Evolutionary conservation across 1,284 basidiomycete genomes (phyloP).

Genomic region (Microbotryomycetes sp.): DNA sequence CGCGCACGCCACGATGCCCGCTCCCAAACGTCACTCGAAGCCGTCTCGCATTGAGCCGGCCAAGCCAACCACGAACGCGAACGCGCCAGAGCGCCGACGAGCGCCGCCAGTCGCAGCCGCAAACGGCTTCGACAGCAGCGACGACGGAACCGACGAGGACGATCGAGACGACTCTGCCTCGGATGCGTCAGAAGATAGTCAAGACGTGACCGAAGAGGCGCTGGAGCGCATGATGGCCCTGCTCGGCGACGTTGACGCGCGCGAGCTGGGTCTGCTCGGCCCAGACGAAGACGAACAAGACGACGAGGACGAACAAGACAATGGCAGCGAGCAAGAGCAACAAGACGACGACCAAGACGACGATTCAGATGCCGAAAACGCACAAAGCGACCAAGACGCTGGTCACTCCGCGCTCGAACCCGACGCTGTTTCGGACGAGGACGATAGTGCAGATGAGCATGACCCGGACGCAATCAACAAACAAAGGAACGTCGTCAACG

Average conservation of each 20-base stretch:
- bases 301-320: slow-evolving; percentile 17
- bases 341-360: slow-evolving; percentile 30
- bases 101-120: too few relatives aligned
- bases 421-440: slow-evolving; percentile 23
- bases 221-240: slow-evolving; percentile 32
- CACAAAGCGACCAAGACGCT: slow-evolving; percentile 15
- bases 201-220: slow-evolving; percentile 30
- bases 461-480: background rate
- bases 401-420: slow-evolving; percentile 18
- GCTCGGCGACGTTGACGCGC: slow-evolving; percentile 26
- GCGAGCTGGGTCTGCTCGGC: slow-evolving; percentile 21
- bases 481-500: slow-evolving; percentile 68
- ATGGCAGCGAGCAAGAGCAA: slow-evolving; percentile 16
- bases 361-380: slow-evolving; percentile 21
- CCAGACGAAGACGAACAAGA: slow-evolving; percentile 7
- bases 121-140: background rate
- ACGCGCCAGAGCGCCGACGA: too few relatives aligned
- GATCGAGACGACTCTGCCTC: slow-evolving; percentile 1
- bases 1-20: too few relatives aligned
- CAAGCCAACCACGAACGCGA: background rate
- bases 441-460: slow-evolving; percentile 14
- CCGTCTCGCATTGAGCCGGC: too few relatives aligned
- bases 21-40: too few relatives aligned
- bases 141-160: slow-evolving; percentile 8
- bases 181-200: slow-evolving; percentile 12